Evolutionary conservation across 2,329 filamentous ascomycete species (phyloP).

Genomic region (Juglanconis sp.): DNA sequence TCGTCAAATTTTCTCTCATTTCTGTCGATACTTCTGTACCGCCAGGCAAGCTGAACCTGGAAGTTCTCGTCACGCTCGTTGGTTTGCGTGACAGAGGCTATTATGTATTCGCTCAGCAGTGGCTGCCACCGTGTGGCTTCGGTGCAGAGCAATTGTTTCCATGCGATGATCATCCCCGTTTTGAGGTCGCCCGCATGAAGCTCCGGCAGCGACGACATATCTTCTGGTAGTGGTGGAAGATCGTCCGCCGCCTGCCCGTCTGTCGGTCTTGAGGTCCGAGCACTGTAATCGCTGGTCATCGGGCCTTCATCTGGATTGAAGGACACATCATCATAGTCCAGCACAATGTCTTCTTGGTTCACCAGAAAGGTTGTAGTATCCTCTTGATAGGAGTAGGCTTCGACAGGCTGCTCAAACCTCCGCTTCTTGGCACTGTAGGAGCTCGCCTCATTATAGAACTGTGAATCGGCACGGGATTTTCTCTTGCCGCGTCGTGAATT

Average conservation of each 20-base stretch:
- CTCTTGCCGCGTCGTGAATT: slow-evolving; percentile 48
- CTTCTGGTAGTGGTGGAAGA: slow-evolving; percentile 58
- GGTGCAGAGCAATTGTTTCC: slow-evolving; percentile 62
- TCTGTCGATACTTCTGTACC: slow-evolving; percentile 58
- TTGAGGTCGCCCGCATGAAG: slow-evolving; percentile 48
- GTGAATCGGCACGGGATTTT: slow-evolving; percentile 36
- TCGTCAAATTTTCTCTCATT: slow-evolving; percentile 61
- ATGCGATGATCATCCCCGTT: slow-evolving; percentile 64
- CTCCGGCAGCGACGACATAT: slow-evolving; percentile 50
- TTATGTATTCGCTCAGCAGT: slow-evolving; percentile 54
- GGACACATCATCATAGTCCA: slow-evolving; percentile 39
- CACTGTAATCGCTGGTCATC: slow-evolving; percentile 20
- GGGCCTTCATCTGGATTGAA: slow-evolving; percentile 26
- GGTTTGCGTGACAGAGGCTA: slow-evolving; percentile 61
- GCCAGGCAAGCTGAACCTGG: slow-evolving; percentile 62
- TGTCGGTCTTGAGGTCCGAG: slow-evolving; percentile 5
- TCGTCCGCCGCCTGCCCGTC: slow-evolving; percentile 50
- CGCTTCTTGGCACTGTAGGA: slow-evolving; percentile 42
- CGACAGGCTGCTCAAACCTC: slow-evolving; percentile 35
- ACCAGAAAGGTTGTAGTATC: not conserved
- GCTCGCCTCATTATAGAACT: slow-evolving; percentile 35
- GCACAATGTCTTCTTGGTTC: slow-evolving; percentile 26
- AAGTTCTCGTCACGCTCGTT: slow-evolving; percentile 50
- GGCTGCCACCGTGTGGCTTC: slow-evolving; percentile 65
- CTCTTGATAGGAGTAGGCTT: not conserved